Evolutionary conservation across 169 alveolate species (phyloP).

Genomic region (Eimeria sp.): DNA sequence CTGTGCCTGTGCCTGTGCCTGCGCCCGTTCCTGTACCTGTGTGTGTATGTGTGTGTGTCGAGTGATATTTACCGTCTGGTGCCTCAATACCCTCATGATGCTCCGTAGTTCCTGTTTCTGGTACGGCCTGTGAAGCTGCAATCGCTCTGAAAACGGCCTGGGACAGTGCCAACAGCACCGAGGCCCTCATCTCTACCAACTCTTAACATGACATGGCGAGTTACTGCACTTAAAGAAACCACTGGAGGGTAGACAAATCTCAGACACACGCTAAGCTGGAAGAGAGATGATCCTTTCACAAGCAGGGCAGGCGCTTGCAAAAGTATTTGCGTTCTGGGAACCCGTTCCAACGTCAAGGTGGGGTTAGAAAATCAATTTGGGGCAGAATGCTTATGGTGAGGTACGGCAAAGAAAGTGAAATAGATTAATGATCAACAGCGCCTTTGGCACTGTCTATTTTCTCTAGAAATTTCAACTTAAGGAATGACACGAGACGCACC

Average conservation of each 20-base stretch:
- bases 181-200: conserved; percentile 38
- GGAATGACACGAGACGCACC: conserved; percentile 28
- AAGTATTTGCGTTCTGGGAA: not conserved
- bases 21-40: not conserved
- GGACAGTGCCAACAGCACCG: conserved; percentile 43
- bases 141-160: conserved; percentile 35
- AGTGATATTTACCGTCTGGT: conserved; percentile 16
- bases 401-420: not conserved
- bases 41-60: not conserved
- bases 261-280: not conserved
- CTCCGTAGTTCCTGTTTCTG: not conserved
- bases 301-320: not conserved
- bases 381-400: not conserved
- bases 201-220: not conserved
- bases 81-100: not conserved
- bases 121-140: conserved; percentile 5
- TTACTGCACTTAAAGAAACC: not conserved
- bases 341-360: not conserved
- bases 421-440: not conserved
- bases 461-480: not conserved
- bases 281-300: not conserved
- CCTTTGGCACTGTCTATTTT: not conserved
- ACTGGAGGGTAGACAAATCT: not conserved
- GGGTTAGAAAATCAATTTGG: not conserved
- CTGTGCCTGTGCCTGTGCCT: not conserved